Conservation (phyloP, 139 green algal genomes). For the Gonium pectorale region DNA sequence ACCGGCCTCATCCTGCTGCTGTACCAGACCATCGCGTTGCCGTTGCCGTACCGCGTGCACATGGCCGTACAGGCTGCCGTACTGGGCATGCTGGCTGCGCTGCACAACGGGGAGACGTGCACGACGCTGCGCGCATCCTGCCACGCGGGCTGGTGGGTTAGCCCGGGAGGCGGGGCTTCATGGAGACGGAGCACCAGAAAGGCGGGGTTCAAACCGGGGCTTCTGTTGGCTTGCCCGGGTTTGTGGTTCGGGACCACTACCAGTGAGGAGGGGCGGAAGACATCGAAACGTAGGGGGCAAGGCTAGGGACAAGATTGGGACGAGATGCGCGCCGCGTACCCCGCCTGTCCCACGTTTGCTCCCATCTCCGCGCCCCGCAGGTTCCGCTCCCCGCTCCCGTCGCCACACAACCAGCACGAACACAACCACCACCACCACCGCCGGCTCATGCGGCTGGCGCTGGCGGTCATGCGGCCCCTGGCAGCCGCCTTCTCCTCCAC, state of each 20-base stretch:
- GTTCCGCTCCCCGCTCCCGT: neutral
- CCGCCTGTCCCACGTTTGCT: neutral
- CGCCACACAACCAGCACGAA: neutral
- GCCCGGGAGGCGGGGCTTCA: too few relatives aligned
- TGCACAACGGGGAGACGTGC: neutral
- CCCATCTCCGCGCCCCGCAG: neutral
- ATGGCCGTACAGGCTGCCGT: neutral
- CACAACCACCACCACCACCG: neutral
- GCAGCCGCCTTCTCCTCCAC: too few relatives aligned
- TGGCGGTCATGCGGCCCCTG: neutral
- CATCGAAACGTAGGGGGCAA: too few relatives aligned
- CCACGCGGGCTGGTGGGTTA: neutral
- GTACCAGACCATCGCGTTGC: conserved; percentile 1
- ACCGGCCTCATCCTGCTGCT: neutral
- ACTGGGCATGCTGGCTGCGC: neutral
- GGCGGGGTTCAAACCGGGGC: too few relatives aligned
- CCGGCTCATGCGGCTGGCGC: neutral
- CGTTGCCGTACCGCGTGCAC: conserved; percentile 5
- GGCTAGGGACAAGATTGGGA: neutral
- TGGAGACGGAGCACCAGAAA: too few relatives aligned
- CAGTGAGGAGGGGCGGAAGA: too few relatives aligned
- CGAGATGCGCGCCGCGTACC: neutral
- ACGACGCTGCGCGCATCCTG: neutral
- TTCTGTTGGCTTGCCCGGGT: neutral
- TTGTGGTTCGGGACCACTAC: too few relatives aligned